Conservation (phyloP, 495 filamentous ascomycete species). For the Trichocladium uniseriatum region DNA sequence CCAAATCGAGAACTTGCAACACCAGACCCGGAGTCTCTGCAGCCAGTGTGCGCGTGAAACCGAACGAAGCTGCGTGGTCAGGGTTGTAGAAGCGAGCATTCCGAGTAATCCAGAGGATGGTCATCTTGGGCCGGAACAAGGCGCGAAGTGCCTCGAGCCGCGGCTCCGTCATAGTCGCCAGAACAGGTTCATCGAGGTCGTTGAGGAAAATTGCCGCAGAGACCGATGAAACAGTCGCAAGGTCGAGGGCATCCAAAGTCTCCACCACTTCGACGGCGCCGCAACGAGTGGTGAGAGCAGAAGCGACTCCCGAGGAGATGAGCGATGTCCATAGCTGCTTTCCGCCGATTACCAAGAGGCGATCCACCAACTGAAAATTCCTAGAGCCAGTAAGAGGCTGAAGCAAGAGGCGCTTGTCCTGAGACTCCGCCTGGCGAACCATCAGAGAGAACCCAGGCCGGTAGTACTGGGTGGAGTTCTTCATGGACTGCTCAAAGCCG, state of each 20-base stretch:
- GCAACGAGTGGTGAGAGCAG: conserved; percentile 16
- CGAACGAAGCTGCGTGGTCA: conserved; percentile 32
- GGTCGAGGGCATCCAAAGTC: conserved; percentile 18
- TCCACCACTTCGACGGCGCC: conserved; percentile 9
- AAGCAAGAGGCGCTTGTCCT: conserved; percentile 11
- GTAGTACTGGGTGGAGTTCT: conserved; percentile 23
- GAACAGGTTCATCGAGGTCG: conserved; percentile 30
- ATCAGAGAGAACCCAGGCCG: conserved; percentile 25
- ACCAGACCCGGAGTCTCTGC: conserved; percentile 33
- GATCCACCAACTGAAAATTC: conserved; percentile 3
- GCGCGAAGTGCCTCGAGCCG: conserved; percentile 23
- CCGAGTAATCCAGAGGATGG: conserved; percentile 31
- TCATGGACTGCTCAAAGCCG: conserved; percentile 23
- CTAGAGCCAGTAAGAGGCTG: conserved; percentile 1
- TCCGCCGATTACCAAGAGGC: conserved; percentile 30
- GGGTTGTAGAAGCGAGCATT: conserved; percentile 23
- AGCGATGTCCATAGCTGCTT: conserved; percentile 5
- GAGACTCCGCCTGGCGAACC: conserved; percentile 27
- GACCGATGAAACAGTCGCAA: conserved; percentile 2
- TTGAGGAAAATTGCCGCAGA: conserved; percentile 29
- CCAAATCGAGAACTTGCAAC: conserved; percentile 36
- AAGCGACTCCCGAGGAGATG: conserved; percentile 12
- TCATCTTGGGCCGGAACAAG: conserved; percentile 30
- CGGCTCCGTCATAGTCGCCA: conserved; percentile 28
- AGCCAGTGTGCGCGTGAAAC: conserved; percentile 33